A percentile compares a stretch with the other conserved stretches of the same genome.
These are phyloP conservation scores for Isabelozyma gotoi DNA, from an alignment of 805 yeast species.

Conservation along the genomic window DNA sequence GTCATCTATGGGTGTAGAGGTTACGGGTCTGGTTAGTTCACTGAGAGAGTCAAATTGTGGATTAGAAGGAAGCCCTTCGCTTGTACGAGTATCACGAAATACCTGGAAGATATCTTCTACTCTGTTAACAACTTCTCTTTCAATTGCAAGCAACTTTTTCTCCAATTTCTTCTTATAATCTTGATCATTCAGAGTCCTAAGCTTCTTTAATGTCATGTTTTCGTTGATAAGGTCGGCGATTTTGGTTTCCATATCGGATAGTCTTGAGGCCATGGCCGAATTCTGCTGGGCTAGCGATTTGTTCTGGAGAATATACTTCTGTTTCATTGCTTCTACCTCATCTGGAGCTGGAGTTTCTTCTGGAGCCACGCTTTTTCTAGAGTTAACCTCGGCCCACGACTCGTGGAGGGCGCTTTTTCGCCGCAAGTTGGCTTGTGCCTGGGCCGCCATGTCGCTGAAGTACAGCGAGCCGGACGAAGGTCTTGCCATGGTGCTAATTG, in stretches of 20 bases:
- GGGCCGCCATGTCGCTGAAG: background rate
- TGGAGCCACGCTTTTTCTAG: background rate
- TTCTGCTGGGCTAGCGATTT: conserved; percentile 60
- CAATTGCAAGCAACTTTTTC: conserved; percentile 37
- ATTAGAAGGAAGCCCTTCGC: conserved; percentile 36
- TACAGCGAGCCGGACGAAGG: conserved; percentile 1
- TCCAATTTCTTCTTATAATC: conserved; percentile 33
- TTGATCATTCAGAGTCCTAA: conserved; percentile 23
- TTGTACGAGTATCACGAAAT: conserved; percentile 38
- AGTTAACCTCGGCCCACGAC: background rate
- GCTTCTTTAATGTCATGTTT: conserved; percentile 44
- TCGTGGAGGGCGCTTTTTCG: conserved; percentile 1
- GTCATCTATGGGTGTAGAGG: conserved; percentile 18
- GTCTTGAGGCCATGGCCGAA: conserved; percentile 49
- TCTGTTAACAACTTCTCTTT: conserved; percentile 37
- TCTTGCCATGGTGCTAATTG: too few species aligned
- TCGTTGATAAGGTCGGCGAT: conserved; percentile 51
- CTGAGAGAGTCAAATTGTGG: conserved; percentile 13
- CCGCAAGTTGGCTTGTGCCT: background rate
- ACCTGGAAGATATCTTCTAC: conserved; percentile 46
- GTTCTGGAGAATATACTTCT: conserved; percentile 48
- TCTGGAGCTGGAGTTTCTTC: background rate
- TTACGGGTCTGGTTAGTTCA: conserved; percentile 8
- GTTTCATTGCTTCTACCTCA: conserved; percentile 17
- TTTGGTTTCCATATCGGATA: conserved; percentile 53